Percentiles rank a stretch among this genome's conserved stretches.
phyloP scores from a whole-genome alignment of 441 rosid genomes.

The Brassica hybrid region DNA sequence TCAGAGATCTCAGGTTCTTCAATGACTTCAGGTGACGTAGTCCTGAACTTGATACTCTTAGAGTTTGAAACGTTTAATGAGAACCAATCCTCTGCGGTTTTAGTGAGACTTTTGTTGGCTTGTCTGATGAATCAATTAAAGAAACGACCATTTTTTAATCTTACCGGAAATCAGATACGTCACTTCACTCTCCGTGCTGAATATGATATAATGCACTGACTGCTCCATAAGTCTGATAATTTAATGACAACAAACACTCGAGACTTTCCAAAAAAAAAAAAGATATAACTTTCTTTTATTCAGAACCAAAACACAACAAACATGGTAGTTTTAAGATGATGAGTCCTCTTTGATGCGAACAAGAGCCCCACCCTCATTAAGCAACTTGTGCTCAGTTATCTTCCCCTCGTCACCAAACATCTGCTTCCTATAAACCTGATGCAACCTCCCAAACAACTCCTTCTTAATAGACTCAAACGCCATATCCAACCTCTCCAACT shows the following conservation, averaged over 20 bases:
- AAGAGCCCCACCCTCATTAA: slow-evolving; percentile 24
- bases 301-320: neutral
- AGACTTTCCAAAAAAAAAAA: neutral
- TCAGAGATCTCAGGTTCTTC: too few species aligned
- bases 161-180: neutral
- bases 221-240: neutral
- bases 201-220: neutral
- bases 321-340: neutral
- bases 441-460: slow-evolving; percentile 73
- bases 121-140: too few species aligned
- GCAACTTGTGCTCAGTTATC: slow-evolving; percentile 35
- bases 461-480: slow-evolving; percentile 71
- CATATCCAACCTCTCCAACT: slow-evolving; percentile 67
- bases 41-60: too few species aligned
- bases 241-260: neutral
- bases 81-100: too few species aligned
- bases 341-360: slow-evolving; percentile 17
- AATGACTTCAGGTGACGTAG: too few species aligned
- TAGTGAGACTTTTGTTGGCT: too few species aligned
- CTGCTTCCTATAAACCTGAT: slow-evolving; percentile 66
- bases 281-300: neutral
- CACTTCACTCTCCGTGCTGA: neutral
- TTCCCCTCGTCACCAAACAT: slow-evolving; percentile 47
- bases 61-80: too few species aligned
- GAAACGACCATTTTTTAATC: too few species aligned